Base-by-base conservation (phyloP, 106 monocot species). In the Posidonia australis region DNA sequence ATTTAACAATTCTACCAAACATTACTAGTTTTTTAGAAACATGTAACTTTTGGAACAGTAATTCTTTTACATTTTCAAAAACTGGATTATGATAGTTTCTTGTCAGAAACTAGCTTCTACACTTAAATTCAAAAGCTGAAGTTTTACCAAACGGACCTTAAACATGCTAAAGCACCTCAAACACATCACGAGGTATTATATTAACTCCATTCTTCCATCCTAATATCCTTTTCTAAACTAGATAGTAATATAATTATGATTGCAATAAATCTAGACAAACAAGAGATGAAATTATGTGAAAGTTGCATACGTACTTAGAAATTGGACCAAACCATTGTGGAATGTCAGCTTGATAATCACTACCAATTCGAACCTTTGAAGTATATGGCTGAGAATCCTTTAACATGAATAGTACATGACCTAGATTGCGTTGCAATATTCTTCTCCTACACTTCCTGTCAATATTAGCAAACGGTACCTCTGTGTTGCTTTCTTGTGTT, bases 301-400 rank as follows among this genome's bases (percentile, higher is more conserved):
- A 58, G 13, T 23, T 58, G 16, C 13, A 58, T 14, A 58, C 90
- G 68, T 92, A 92, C 86, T 76, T 66, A 55, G 64, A 19, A 25
- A 76, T 23, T 48, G 76, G 72, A 52, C 78, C 78, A 55, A 28
- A 66, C 80, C 84, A 88, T 13, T 78, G 76, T 46, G 71, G 76
- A 74, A 88, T 77, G 63, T 92, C 77, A 29, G 51, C 80, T 80
- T 92, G 92, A 76, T 73, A 87, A 23, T 75, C 68, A 24, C 48
- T 55, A 46, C 84, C 87, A 78, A 87, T 74, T 46, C 84, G 87
- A 45, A 78, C 82, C 21, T 62, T 60, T 54, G 77, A 70, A 58
- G 46, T 63, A 71, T 82, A 70, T 54, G 79, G 70, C 23, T 65
- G 36, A 44, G 19, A 20, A 12, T 82, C 78, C 43, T 43, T 64